Percentiles rank a stretch among this genome's conserved stretches.
phyloP scores from a whole-genome alignment of 2,329 filamentous ascomycete species.

The Colletotrichum liaoningense region DNA sequence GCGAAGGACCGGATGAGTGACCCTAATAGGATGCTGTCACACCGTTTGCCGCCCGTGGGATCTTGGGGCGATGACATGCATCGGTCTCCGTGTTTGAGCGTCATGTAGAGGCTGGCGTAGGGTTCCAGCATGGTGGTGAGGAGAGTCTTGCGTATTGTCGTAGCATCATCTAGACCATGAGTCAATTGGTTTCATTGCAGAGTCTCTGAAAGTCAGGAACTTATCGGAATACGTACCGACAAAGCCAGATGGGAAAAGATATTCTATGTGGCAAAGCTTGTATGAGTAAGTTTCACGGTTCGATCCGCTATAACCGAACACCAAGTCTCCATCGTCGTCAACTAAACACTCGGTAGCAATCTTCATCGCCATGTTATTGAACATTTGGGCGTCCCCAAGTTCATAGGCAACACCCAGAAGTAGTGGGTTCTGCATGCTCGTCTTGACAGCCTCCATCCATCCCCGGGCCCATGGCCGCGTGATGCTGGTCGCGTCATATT shows the following conservation, averaged over 20 bases:
- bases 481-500: conserved; percentile 43
- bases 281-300: conserved; percentile 3
- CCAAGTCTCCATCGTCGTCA: conserved; percentile 19
- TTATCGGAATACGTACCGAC: background rate
- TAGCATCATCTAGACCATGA: background rate
- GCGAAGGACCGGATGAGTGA: conserved; percentile 29
- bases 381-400: conserved; percentile 41
- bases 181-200: background rate
- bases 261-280: conserved; percentile 17
- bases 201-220: background rate
- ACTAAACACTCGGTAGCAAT: conserved; percentile 39
- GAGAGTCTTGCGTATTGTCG: background rate
- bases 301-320: conserved; percentile 12
- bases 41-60: background rate
- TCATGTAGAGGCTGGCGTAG: conserved; percentile 8
- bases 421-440: conserved; percentile 34
- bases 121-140: conserved; percentile 12
- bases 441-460: conserved; percentile 37
- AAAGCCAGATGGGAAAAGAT: background rate
- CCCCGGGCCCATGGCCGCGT: conserved; percentile 41
- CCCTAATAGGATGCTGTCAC: conserved; percentile 29
- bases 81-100: background rate
- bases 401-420: conserved; percentile 47
- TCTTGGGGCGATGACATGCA: conserved; percentile 19
- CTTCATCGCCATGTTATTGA: conserved; percentile 38